Base-by-base conservation (phyloP, 768 basidiomycete genomes). In the Lactarius trivialis region DNA sequence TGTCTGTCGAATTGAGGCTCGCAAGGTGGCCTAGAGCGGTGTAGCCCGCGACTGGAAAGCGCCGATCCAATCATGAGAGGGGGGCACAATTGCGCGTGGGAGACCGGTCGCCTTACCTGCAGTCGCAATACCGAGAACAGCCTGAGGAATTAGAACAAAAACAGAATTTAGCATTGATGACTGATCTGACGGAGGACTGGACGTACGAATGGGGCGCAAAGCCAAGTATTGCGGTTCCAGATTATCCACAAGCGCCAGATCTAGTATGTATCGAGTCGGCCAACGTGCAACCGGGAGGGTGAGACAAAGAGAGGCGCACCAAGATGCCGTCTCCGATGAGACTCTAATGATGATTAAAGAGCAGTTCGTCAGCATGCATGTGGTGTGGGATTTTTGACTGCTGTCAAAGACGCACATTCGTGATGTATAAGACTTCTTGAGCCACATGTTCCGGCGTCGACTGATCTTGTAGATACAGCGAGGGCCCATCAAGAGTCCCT, bases 171-270 rank as follows among this genome's bases (percentile, higher is more conserved):
- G 43, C 2, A 45, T 21, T 2, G 15, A 11, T n/a, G 30, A 32
- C 19, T 30, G 7, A 43, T 7, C 26, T 4, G 1, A 28, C n/a
- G 33, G 30, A 32, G 34, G 21, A 45, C 6, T 0, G 8, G 2
- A 64, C 63, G 14, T 43, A 64, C 63, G 39, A 64, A 64, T 41
- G 63, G 63, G 34, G 24, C 0, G 17, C 15, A 1, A 12, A 61
- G 54, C 48, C 39, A 62, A 5, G 52, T 9, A 24, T 60, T 64
- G 7, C 63, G 63, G 32, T 21, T 1, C 63, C 63, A 64, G 14
- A 64, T 51, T 49, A 64, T n/a, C 61, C 60, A 64, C 15, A 64
- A 28, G 37, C 63, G 63, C 63, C 63, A 64, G 14, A 64, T 61
- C 63, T 64, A 26, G 21, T 15, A 34, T 6, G 39, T 12, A 14